These are phyloP conservation scores for Diplogelasinospora grovesii DNA, from an alignment of 495 filamentous ascomycete genomes.

Conservation along the genomic window DNA sequence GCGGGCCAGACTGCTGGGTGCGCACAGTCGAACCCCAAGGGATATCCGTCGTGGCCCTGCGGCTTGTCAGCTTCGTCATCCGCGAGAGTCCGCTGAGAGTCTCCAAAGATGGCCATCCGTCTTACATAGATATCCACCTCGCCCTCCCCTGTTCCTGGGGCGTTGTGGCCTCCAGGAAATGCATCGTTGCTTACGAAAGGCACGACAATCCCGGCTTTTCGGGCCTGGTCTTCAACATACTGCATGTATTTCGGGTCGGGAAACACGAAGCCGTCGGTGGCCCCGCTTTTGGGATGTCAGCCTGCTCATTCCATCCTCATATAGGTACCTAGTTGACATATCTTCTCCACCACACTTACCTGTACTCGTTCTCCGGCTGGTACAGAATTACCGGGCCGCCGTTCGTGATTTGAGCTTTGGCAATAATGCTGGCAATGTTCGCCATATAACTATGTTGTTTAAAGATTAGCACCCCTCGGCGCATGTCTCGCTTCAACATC, in stretches of 20 bases:
- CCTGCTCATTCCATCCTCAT: too few relatives aligned
- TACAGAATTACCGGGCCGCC: constrained; percentile 70
- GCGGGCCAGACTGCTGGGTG: constrained; percentile 46
- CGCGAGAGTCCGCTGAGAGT: background rate
- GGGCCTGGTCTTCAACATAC: constrained; percentile 60
- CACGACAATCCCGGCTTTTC: constrained; percentile 62
- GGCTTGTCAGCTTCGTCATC: background rate
- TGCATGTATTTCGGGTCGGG: constrained; percentile 61
- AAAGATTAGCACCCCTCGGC: background rate
- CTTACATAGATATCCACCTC: constrained; percentile 64
- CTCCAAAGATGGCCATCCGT: background rate
- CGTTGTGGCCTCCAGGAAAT: constrained; percentile 48
- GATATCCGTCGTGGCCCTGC: constrained; percentile 62
- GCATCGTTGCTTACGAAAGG: constrained; percentile 76
- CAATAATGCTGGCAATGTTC: constrained; percentile 55
- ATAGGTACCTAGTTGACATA: background rate
- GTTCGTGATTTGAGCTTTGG: constrained; percentile 70
- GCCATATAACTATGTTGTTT: constrained; percentile 37
- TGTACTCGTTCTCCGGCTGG: constrained; percentile 78
- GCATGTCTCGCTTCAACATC: constrained; percentile 6
- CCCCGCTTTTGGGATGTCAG: too few relatives aligned
- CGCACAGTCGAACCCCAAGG: constrained; percentile 56
- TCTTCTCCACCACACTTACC: background rate
- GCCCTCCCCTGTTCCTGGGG: constrained; percentile 56
- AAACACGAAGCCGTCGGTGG: constrained; percentile 21